Conservation (phyloP, 176 grass and related monocot genomes). For the Hordeum marinum region DNA sequence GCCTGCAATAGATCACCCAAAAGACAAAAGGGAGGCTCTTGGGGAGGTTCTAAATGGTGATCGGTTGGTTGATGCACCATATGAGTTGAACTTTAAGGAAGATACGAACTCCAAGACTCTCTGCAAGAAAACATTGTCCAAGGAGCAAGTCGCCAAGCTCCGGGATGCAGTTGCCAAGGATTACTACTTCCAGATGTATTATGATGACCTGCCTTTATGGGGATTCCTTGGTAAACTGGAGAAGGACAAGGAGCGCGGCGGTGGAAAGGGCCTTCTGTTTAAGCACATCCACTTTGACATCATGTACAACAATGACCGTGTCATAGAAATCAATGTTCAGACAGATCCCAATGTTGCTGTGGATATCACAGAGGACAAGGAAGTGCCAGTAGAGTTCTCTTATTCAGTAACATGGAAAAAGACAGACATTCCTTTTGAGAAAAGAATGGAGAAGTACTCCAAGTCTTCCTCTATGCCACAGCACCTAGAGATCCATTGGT, state of each 20-base stretch:
- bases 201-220: conserved; percentile 93
- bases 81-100: conserved; percentile 79
- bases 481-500: conserved; percentile 98
- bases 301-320: conserved; percentile 66
- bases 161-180: conserved; percentile 79
- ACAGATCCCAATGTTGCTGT: conserved; percentile 68
- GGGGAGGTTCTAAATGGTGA: conserved; percentile 93
- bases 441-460: conserved; percentile 93
- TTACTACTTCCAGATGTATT: conserved; percentile 99
- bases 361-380: conserved; percentile 80
- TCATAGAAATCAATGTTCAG: conserved; percentile 80
- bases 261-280: conserved; percentile 54
- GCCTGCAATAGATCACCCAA: conserved; percentile 64
- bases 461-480: conserved; percentile 89
- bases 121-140: conserved; percentile 65
- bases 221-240: conserved; percentile 91
- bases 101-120: conserved; percentile 53
- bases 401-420: conserved; percentile 93
- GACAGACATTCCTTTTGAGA: conserved; percentile 67
- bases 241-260: conserved; percentile 49
- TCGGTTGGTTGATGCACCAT: conserved; percentile 87
- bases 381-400: conserved; percentile 73
- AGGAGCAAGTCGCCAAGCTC: conserved; percentile 61
- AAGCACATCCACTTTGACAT: conserved; percentile 97
- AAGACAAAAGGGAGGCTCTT: conserved; percentile 85